Evolutionary conservation across 371 early-diverging fungal genomes (phyloP).

Genomic region (Lichtheimia corymbifera): DNA sequence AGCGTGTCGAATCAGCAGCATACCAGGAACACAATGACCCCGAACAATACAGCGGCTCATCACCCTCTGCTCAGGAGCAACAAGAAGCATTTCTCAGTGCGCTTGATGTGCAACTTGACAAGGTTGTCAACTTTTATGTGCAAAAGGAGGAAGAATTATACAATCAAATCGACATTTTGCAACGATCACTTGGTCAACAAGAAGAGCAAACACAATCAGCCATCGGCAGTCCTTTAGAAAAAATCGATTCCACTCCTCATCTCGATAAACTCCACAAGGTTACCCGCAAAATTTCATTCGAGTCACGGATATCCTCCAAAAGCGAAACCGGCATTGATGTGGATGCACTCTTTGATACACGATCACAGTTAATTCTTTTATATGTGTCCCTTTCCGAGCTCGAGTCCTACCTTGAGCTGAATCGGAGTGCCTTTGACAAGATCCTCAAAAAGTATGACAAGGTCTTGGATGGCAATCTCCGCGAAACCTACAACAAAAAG

Average conservation of each 20-base stretch:
- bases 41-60: neutral
- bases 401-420: slow-evolving; percentile 86
- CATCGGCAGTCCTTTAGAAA: slow-evolving; percentile 14
- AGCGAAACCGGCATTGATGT: slow-evolving; percentile 28
- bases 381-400: slow-evolving; percentile 84
- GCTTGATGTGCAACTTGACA: slow-evolving; percentile 80
- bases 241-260: slow-evolving; percentile 19
- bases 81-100: slow-evolving; percentile 55
- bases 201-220: neutral
- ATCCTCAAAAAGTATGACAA: slow-evolving; percentile 98
- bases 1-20: slow-evolving; percentile 60
- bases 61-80: slow-evolving; percentile 4
- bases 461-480: slow-evolving; percentile 58
- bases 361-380: slow-evolving; percentile 55
- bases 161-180: slow-evolving; percentile 24
- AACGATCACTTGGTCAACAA: slow-evolving; percentile 14
- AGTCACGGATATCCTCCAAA: slow-evolving; percentile 15
- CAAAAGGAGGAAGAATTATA: slow-evolving; percentile 81
- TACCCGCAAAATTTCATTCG: slow-evolving; percentile 22
- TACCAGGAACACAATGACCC: slow-evolving; percentile 22
- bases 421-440: slow-evolving; percentile 93
- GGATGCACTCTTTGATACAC: slow-evolving; percentile 25
- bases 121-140: slow-evolving; percentile 78
- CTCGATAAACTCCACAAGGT: slow-evolving; percentile 11
- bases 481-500: slow-evolving; percentile 56